A percentile compares a stretch with the other conserved stretches of the same genome.
Conservation (phyloP, 2,329 filamentous ascomycete species). For the Hypoxylon sp. region DNA sequence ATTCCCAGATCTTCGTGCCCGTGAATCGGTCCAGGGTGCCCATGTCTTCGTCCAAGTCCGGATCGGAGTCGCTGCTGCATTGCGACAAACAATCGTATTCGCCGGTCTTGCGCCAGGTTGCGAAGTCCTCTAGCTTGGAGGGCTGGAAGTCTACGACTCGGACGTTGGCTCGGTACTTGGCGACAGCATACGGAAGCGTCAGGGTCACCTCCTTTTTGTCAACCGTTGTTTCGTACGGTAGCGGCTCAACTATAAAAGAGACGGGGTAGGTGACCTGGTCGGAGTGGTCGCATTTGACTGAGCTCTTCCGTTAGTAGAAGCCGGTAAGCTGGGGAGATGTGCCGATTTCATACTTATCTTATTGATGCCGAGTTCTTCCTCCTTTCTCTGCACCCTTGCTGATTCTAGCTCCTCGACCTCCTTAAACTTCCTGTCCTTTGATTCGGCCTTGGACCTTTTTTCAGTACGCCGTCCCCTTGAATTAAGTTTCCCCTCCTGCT, state of each 20-base stretch:
- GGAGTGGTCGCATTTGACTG: slow-evolving; percentile 61
- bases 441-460: slow-evolving; percentile 37
- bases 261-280: slow-evolving; percentile 53
- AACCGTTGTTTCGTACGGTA: slow-evolving; percentile 57
- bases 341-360: slow-evolving; percentile 43
- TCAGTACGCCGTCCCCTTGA: slow-evolving; percentile 45
- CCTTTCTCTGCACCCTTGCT: slow-evolving; percentile 46
- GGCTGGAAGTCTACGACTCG: slow-evolving; percentile 89
- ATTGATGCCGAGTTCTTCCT: slow-evolving; percentile 50
- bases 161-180: slow-evolving; percentile 75
- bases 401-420: slow-evolving; percentile 47
- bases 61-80: slow-evolving; percentile 51
- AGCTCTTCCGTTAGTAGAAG: slow-evolving; percentile 39
- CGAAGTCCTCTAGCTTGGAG: slow-evolving; percentile 76
- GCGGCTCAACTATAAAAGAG: slow-evolving; percentile 55
- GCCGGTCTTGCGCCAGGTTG: slow-evolving; percentile 58
- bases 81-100: slow-evolving; percentile 66
- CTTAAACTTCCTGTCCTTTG: slow-evolving; percentile 43
- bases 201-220: slow-evolving; percentile 54
- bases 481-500: slow-evolving; percentile 32
- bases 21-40: slow-evolving; percentile 44
- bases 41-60: slow-evolving; percentile 48
- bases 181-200: slow-evolving; percentile 78
- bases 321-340: background rate
- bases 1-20: slow-evolving; percentile 73